Evolutionary conservation across 2,329 filamentous ascomycete genomes (phyloP).

Genomic region (Blastomyces silverae): DNA sequence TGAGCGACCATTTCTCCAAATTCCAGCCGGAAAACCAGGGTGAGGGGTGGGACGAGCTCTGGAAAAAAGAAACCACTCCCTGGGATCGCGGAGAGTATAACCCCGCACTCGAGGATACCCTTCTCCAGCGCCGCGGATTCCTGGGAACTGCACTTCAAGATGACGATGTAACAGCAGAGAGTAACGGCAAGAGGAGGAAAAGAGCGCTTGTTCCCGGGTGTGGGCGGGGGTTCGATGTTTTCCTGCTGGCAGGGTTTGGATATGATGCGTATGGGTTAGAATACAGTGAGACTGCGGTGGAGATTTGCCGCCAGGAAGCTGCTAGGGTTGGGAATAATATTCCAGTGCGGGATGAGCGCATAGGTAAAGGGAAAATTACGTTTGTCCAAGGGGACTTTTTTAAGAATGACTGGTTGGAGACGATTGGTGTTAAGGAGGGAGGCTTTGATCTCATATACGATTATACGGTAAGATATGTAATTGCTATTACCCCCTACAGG

Average conservation of each 20-base stretch:
- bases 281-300: conserved; percentile 48
- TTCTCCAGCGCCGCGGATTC: conserved; percentile 36
- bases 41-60: conserved; percentile 51
- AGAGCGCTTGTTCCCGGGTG: conserved; percentile 72
- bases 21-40: conserved; percentile 39
- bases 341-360: conserved; percentile 30
- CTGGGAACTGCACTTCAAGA: conserved; percentile 36
- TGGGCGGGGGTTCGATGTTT: conserved; percentile 72
- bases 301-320: conserved; percentile 35
- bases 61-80: conserved; percentile 49
- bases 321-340: conserved; percentile 32
- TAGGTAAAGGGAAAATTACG: conserved; percentile 36
- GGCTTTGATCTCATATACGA: conserved; percentile 53
- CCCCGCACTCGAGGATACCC: conserved; percentile 52
- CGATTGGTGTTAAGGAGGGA: conserved; percentile 29
- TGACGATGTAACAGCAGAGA: conserved; percentile 21
- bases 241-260: conserved; percentile 65
- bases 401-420: conserved; percentile 38
- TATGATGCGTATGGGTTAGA: conserved; percentile 75
- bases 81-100: conserved; percentile 56
- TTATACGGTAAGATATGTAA: conserved; percentile 50
- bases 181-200: conserved; percentile 34
- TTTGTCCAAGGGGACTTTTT: conserved; percentile 45
- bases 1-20: conserved; percentile 38
- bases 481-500: conserved; percentile 3